These are phyloP conservation scores for Alternaria longipes DNA, from an alignment of 2,329 filamentous ascomycete species.

Conservation along the genomic window DNA sequence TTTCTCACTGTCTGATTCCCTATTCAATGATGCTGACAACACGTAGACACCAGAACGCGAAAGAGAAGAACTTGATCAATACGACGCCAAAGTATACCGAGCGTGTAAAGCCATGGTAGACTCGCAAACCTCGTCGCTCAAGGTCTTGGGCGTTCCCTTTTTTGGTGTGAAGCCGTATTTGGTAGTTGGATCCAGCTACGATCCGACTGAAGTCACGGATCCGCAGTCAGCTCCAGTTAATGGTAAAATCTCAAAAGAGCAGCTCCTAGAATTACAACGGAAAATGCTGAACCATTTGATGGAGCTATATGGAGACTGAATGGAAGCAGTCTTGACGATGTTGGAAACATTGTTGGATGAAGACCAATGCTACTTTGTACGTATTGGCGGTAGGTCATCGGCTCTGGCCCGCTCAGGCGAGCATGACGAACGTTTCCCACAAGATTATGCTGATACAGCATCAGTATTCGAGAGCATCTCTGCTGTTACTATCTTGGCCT, in stretches of 20 bases:
- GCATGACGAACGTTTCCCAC: not conserved
- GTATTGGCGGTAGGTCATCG: not conserved
- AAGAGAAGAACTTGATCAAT: slow-evolving; percentile 64
- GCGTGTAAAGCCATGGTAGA: slow-evolving; percentile 67
- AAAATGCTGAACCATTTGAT: slow-evolving; percentile 49
- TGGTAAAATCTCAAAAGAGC: slow-evolving; percentile 37
- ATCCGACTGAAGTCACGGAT: slow-evolving; percentile 12
- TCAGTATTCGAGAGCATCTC: not conserved
- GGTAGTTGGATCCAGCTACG: slow-evolving; percentile 32
- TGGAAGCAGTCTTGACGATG: not conserved
- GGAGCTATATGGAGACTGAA: slow-evolving; percentile 43
- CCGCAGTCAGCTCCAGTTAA: slow-evolving; percentile 1
- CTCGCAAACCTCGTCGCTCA: slow-evolving; percentile 65
- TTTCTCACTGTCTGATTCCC: not conserved
- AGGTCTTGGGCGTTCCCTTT: slow-evolving; percentile 57
- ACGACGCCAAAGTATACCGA: slow-evolving; percentile 70
- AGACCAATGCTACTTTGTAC: not conserved
- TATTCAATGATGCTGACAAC: not conserved
- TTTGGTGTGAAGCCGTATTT: slow-evolving; percentile 41
- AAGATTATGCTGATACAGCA: not conserved
- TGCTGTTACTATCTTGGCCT: not conserved
- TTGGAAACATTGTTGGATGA: not conserved
- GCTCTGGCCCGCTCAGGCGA: not conserved
- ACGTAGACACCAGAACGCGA: slow-evolving; percentile 58
- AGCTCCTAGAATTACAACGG: slow-evolving; percentile 44